A percentile compares a stretch with the other conserved stretches of the same genome.
phyloP scores from a whole-genome alignment of 208 protist genomes.

The Wallacemonas sp. region DNA sequence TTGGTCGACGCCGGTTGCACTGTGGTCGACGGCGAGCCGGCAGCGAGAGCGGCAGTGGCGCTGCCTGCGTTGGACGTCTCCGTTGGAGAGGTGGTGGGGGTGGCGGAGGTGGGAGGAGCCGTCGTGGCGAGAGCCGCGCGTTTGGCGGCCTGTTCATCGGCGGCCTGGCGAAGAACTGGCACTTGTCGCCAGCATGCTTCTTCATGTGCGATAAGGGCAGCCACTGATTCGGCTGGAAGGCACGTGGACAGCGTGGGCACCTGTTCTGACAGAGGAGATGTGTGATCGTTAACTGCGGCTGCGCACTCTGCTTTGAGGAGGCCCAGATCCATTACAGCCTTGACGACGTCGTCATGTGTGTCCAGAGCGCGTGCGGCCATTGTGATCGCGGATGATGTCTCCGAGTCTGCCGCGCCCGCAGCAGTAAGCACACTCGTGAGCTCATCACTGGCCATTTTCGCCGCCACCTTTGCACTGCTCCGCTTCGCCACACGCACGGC shows the following conservation, averaged over 20 bases:
- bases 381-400: background rate
- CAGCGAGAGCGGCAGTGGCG: background rate
- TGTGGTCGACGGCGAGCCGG: too few relatives aligned
- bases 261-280: background rate
- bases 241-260: background rate
- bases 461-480: slow-evolving; percentile 22
- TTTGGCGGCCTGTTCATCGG: background rate
- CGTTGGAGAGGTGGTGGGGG: background rate
- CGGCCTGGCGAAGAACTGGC: background rate
- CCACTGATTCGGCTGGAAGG: background rate
- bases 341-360: background rate
- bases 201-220: slow-evolving; percentile 2
- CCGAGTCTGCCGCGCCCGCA: background rate
- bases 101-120: background rate
- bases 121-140: background rate
- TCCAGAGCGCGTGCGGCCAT: background rate
- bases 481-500: slow-evolving; percentile 28
- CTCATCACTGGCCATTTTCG: background rate
- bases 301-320: slow-evolving; percentile 21
- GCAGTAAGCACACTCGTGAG: background rate
- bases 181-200: slow-evolving; percentile 1
- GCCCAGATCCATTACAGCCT: slow-evolving; percentile 1
- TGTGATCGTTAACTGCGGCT: background rate
- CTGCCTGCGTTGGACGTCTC: background rate
- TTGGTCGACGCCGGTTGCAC: too few relatives aligned